These are phyloP conservation scores for Zasmidium cellare DNA, from an alignment of 2,329 filamentous ascomycete genomes.

Conservation along the genomic window DNA sequence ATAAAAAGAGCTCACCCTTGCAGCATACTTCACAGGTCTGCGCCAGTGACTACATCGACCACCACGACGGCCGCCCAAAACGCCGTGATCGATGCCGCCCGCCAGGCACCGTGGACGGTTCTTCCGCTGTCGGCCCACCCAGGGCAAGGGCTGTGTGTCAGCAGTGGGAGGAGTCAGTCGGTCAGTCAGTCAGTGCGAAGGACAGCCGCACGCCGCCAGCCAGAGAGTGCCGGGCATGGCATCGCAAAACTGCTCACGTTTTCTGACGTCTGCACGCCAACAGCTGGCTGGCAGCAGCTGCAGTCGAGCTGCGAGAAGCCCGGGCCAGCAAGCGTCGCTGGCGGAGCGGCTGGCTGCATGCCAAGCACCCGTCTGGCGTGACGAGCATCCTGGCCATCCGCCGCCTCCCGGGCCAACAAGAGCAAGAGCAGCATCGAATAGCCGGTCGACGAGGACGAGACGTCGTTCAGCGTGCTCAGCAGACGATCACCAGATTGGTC, in stretches of 20 bases:
- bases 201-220: background rate
- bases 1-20: background rate
- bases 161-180: background rate
- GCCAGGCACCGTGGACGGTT: background rate
- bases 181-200: background rate
- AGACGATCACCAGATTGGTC: background rate
- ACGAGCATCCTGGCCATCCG: background rate
- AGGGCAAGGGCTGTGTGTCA: background rate
- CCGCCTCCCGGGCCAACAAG: background rate
- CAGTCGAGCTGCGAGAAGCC: background rate
- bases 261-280: background rate
- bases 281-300: background rate
- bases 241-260: too few species aligned
- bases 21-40: background rate
- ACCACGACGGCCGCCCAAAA: background rate
- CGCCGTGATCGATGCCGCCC: background rate
- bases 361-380: slow-evolving; percentile 1
- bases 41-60: background rate
- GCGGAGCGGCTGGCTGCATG: background rate
- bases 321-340: background rate
- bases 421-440: background rate
- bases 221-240: too few species aligned
- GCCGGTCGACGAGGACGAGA: background rate
- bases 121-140: background rate
- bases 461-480: background rate